These are phyloP conservation scores for Hypoxylon sp. DNA, from an alignment of 2,329 filamentous ascomycete genomes.

Conservation along the genomic window DNA sequence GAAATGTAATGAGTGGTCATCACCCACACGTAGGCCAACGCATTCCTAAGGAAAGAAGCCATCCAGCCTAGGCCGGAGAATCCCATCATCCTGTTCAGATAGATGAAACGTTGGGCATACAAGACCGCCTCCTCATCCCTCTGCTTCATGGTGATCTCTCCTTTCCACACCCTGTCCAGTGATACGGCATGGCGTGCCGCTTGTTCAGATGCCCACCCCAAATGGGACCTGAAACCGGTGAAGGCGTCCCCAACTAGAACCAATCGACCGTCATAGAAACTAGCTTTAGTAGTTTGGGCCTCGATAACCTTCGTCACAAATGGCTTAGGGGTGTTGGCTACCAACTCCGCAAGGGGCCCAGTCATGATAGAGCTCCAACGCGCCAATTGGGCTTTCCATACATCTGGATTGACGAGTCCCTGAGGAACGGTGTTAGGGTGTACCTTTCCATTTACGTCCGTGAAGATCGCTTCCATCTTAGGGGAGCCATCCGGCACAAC, in stretches of 20 bases:
- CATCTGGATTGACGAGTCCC: slow-evolving; percentile 56
- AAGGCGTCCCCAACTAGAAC: slow-evolving; percentile 64
- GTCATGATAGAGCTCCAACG: slow-evolving; percentile 49
- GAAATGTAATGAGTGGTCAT: slow-evolving; percentile 12
- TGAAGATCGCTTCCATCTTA: slow-evolving; percentile 61
- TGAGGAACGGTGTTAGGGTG: slow-evolving; percentile 61
- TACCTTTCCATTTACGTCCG: slow-evolving; percentile 57
- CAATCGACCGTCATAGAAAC: slow-evolving; percentile 59
- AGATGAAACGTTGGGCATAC: slow-evolving; percentile 20
- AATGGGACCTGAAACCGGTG: slow-evolving; percentile 62
- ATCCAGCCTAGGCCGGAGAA: slow-evolving; percentile 17
- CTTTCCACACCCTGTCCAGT: slow-evolving; percentile 58
- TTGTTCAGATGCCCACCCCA: slow-evolving; percentile 63
- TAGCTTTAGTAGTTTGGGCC: slow-evolving; percentile 56
- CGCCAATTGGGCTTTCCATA: slow-evolving; percentile 54
- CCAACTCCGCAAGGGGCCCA: slow-evolving; percentile 59
- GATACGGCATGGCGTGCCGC: slow-evolving; percentile 61
- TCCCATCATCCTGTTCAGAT: slow-evolving; percentile 19
- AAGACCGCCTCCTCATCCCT: slow-evolving; percentile 16
- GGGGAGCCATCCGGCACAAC: slow-evolving; percentile 58
- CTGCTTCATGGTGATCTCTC: slow-evolving; percentile 46
- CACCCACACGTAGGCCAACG: slow-evolving; percentile 14
- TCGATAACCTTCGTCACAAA: slow-evolving; percentile 64
- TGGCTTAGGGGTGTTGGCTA: slow-evolving; percentile 57
- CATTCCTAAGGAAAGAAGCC: slow-evolving; percentile 14